Evolutionary conservation across 495 filamentous ascomycete genomes (phyloP), one percentile per base, ranked within the genome.

Genomic region (Neurospora sp.): DNA sequence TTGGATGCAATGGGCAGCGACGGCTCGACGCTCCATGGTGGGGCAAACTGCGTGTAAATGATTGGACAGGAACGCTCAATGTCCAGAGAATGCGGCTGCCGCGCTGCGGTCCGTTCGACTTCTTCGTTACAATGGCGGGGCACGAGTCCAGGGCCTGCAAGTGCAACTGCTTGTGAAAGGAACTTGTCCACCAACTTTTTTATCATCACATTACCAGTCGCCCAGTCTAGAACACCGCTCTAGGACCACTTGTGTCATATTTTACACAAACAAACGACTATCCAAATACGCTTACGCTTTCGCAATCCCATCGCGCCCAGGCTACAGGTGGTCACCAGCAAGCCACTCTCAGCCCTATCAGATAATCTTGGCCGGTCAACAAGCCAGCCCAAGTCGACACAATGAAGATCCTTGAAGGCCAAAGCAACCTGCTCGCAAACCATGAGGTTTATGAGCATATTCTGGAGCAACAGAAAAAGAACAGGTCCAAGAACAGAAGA

Each of bases 341-440:
- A 61, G 12, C 53, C 53, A 17, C 12, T 61, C 27, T 35, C 27
- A 35, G 20, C 20, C 48, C 20, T 59, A 59, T 27, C 20, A 59
- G 20, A 7, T 27, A 59, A 14, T 27, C 10, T 59, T 59, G 48
- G 48, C 48, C 20, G 1, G 27, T 35, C 53, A 61, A 61, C 53
- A 61, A 61, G 27, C 27, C 53, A 61, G 27, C 12, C 69, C 69
- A 70, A 38, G 37, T 53, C 65, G 48, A 68, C 72, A 81, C 70
- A 31, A 86, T 86, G 84, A 86, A 85, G 78, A 81, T 86, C 73
- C 73, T 86, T 68, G 83, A 86, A 74, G 75, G 83, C 1, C 84
- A 86, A 70, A 81, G 78, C 16, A 83, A 82, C 14, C 77, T 85
- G 2, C 71, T 86, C 70, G 80, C 84, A 72, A 86, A 86, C 74